These are phyloP conservation scores for Boletus reticuloceps DNA, from an alignment of 768 basidiomycete genomes.

Conservation along the genomic window DNA sequence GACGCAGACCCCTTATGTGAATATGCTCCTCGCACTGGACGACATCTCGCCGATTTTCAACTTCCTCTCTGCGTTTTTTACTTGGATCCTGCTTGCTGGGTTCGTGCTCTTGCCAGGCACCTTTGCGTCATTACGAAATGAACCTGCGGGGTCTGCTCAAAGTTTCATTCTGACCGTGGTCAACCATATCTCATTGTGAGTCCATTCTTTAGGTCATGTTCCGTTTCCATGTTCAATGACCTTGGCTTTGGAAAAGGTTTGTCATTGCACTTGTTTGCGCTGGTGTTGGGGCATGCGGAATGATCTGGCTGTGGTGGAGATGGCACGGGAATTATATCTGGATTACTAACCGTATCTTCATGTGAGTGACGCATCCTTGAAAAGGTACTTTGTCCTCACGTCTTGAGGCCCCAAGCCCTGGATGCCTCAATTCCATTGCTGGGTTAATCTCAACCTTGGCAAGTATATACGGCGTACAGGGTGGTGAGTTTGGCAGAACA, in stretches of 20 bases:
- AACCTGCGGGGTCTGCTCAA: conserved; percentile 29
- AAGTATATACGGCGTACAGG: conserved; percentile 49
- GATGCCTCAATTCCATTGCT: conserved; percentile 53
- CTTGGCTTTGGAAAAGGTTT: conserved; percentile 43
- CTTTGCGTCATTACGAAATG: conserved; percentile 43
- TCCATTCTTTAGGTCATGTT: neutral
- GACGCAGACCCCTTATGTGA: conserved; percentile 49
- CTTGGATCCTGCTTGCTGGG: conserved; percentile 61
- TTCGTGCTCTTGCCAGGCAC: conserved; percentile 64
- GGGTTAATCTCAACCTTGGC: conserved; percentile 55
- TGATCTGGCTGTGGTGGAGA: conserved; percentile 59
- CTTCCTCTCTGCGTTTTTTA: conserved; percentile 54
- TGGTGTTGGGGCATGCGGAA: conserved; percentile 50
- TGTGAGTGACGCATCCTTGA: conserved; percentile 36
- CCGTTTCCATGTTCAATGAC: neutral
- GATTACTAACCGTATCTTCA: conserved; percentile 53
- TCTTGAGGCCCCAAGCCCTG: conserved; percentile 40
- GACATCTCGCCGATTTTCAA: conserved; percentile 50
- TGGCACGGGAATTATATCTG: conserved; percentile 61
- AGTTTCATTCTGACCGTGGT: conserved; percentile 36
- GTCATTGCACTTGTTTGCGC: conserved; percentile 53
- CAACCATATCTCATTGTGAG: conserved; percentile 47
- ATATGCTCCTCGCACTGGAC: conserved; percentile 62
- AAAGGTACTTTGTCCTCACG: neutral
- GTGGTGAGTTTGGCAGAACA: conserved; percentile 41